Evolutionary conservation across 108 stramenopile genomes (phyloP), one percentile per base, ranked within the genome.

Genomic region (Cyclotella distinguenda): DNA sequence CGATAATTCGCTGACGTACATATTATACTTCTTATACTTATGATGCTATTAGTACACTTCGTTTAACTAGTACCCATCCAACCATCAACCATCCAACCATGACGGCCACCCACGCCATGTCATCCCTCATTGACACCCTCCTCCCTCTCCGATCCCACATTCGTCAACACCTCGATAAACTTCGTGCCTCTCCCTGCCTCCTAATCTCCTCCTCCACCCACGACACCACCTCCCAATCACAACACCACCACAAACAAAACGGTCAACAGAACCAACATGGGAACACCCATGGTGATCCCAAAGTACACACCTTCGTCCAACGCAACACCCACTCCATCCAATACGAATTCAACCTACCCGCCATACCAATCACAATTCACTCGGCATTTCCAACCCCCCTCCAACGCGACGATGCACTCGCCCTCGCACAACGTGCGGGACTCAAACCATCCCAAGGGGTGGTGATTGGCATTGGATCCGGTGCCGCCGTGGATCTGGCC

Each of bases 401-500:
- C 34, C 65, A 54, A 36, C 50, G 69, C 16, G 38, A 70, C 13
- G 76, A 77, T 58, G 57, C 76, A 4, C 51, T 74, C 3, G 52
- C 73, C 1, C 43, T 74, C 34, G 73, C 65, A 26, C 66, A 66
- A 45, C 65, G 73, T 1, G 64, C 58, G 10, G 73, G 73, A 0
- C 42, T 77, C 62, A 77, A 64, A 40, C 59, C 28, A 26, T 36
- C 39, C n/a, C 34, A 30, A 8, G 61, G 44, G 2, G 21, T 33
- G 3, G 23, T 89, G 5, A 79, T 86, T 18, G 84, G 81, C 16
- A 78, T 89, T 6, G 88, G 88, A 34, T 77, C 78, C 1, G 88
- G 88, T 30, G 71, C 82, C 4, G 88, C 88, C 23, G 85, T 89
- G 53, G 88, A 89, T 80, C 65, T 89, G 65, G 85, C 84, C 42